Evolutionary conservation across 495 filamentous ascomycete species (phyloP).

Genomic region (Diplogelasinospora grovesii): DNA sequence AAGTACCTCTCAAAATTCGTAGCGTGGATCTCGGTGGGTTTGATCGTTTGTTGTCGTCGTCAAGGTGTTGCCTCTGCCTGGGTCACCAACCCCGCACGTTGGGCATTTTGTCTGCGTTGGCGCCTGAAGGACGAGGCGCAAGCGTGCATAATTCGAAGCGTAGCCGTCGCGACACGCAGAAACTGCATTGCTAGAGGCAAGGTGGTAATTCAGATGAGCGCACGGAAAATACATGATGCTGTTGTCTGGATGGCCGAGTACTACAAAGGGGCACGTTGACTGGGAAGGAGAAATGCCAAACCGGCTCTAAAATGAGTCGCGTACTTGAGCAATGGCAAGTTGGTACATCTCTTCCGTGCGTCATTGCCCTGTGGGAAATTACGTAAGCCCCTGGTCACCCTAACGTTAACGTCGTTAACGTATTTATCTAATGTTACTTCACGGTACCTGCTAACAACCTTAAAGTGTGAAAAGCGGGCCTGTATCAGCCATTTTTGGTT

Average conservation of each 20-base stretch:
- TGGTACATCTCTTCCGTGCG: not conserved
- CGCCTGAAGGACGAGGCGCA: not conserved
- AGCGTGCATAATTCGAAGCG: slow-evolving; percentile 3
- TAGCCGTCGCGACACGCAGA: slow-evolving; percentile 1
- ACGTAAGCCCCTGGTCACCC: too few relatives aligned
- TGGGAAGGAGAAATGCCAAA: not conserved
- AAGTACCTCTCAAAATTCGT: slow-evolving; percentile 2
- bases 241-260: too few relatives aligned
- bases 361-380: slow-evolving; percentile 1
- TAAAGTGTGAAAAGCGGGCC: too few relatives aligned
- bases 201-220: slow-evolving; percentile 3
- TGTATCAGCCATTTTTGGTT: too few relatives aligned
- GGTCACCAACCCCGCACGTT: slow-evolving; percentile 8
- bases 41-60: slow-evolving; percentile 3
- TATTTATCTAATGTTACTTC: too few relatives aligned
- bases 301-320: not conserved
- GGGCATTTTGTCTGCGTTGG: slow-evolving; percentile 2
- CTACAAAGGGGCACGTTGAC: too few relatives aligned
- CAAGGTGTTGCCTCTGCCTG: slow-evolving; percentile 3
- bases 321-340: not conserved
- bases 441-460: too few relatives aligned
- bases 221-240: slow-evolving; percentile 4
- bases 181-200: slow-evolving; percentile 1
- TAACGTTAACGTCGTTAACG: too few relatives aligned
- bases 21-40: slow-evolving; percentile 1